Base-by-base conservation (phyloP, 2,329 filamentous ascomycete genomes). In the Stachybotrys chlorohalonatus region DNA sequence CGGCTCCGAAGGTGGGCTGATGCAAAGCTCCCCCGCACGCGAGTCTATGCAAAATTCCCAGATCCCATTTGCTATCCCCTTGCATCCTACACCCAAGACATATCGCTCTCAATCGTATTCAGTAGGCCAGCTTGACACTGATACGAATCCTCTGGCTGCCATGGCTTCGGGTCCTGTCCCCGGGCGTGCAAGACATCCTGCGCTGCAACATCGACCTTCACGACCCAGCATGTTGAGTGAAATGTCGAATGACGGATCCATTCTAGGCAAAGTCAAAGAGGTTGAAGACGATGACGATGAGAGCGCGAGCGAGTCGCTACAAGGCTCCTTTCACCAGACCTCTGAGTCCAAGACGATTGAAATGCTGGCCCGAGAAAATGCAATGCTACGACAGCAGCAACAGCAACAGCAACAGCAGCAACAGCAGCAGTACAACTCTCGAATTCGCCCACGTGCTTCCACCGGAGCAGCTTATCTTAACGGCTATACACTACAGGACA, bases 31-130 rank as follows among this genome's bases (percentile, higher is more conserved):
- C 42, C 75, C 75, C 50, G 76, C 74, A 50, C 77, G 76, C 65
- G 81, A 80, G 61, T 78, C 69, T 62, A 78, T 69, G 39, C 74
- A 75, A 47, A 85, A 81, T 58, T 70, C 78, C 61, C 84, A 93
- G 58, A 88, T 95, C 53, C 89, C 90, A 1, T 95, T 95, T 64
- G 81, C 89, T 7, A 95, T 95, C 60, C 91, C 91, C 5, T 77
- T 95, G 17, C 89, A 95, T 59, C 91, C 93, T 1, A 94, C 90
- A 0, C 89, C 89, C 1, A 97, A 97, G 70, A 91, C 90, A 1
- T 94, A 95, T 63, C 86, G 94, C 48, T 99, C 94, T 6, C 90
- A 96, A 70, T 97, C 94, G 5, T 97, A 97, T 70, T 97, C 93
- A 0, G 93, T 95, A 51, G 92, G 92, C 5, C 92, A 96, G 67